Conservation (phyloP, 768 basidiomycete genomes). For the Russula ochroleuca region DNA sequence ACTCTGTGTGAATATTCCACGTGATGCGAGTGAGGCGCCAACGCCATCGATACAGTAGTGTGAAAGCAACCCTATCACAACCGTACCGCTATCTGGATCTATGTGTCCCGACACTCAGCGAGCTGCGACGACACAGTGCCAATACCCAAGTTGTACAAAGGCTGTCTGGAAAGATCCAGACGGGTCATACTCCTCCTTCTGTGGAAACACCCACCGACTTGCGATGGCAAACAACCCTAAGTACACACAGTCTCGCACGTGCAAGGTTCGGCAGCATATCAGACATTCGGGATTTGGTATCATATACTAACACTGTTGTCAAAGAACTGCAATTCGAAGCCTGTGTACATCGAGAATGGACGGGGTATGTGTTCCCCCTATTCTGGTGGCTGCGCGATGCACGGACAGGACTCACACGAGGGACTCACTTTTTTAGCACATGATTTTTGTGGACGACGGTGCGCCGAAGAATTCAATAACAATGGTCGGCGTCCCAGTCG, state of each 20-base stretch:
- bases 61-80: not conserved
- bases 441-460: constrained; percentile 29
- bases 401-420: not conserved
- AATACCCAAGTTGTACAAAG: constrained; percentile 24
- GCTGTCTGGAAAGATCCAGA: constrained; percentile 28
- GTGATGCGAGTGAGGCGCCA: constrained; percentile 2
- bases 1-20: constrained; percentile 8
- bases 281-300: too few relatives aligned
- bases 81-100: not conserved
- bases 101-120: constrained; percentile 26
- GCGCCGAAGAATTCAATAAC: constrained; percentile 18
- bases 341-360: constrained; percentile 29
- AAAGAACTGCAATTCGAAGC: constrained; percentile 26
- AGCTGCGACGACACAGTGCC: constrained; percentile 16
- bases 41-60: not conserved
- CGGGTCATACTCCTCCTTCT: constrained; percentile 29
- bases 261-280: constrained; percentile 24
- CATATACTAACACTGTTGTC: not conserved
- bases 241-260: constrained; percentile 6
- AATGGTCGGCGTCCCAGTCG: not conserved
- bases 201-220: constrained; percentile 26
- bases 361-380: constrained; percentile 16
- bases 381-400: too few relatives aligned
- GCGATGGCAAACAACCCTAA: constrained; percentile 20
- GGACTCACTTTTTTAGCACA: constrained; percentile 12